Base-by-base conservation (phyloP, 495 filamentous ascomycete genomes). In the Lophiotrema nucula region DNA sequence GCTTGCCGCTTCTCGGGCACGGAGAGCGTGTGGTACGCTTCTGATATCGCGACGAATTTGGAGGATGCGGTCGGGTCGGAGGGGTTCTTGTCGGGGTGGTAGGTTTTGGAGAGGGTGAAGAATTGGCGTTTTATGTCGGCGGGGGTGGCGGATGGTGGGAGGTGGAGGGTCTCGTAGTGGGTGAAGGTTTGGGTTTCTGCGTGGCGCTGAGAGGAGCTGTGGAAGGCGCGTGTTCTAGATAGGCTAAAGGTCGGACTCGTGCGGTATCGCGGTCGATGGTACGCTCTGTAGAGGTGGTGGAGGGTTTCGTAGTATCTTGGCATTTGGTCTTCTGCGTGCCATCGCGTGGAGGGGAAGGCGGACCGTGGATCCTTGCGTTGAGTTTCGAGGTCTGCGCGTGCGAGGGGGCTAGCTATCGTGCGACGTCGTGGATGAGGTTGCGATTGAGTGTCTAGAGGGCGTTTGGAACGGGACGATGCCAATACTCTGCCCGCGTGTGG, bases 1-100 rank as follows among this genome's bases (percentile, higher is more conserved):
- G 73, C 71, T 33, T 81, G 74, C 65, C 91, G 90, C 65, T 88
- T 90, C 15, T 80, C 73, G 38, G 54, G 54, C 31, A 83, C 73
- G 67, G 84, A 77, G 41, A 98, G 89, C 39, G 86, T 70, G 45
- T 85, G 77, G 79, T 97, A 97, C 66, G 93, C 92, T 69, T 91
- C 86, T 71, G 81, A 86, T 69, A 98, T 88, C 57, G 80, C 76
- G 73, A 92, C 82, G 81, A 98, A 98, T 69, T 87, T 88, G 28
- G 77, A 67, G 19, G 85, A 75, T 54, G 93, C 88, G 58, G 77
- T 69, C 0, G 88, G 86, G 74, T 95, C 85, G 56, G 74, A 45
- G 54, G 79, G 88, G 79, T 97, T 93, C 73, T 81, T 85, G 81
- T 98, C 93, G 13, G 93, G 93, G 77, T 98, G 93, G 82, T 96